These are phyloP conservation scores for Kodamaea derodonti DNA, from an alignment of 1,139 yeast species.

Conservation along the genomic window DNA sequence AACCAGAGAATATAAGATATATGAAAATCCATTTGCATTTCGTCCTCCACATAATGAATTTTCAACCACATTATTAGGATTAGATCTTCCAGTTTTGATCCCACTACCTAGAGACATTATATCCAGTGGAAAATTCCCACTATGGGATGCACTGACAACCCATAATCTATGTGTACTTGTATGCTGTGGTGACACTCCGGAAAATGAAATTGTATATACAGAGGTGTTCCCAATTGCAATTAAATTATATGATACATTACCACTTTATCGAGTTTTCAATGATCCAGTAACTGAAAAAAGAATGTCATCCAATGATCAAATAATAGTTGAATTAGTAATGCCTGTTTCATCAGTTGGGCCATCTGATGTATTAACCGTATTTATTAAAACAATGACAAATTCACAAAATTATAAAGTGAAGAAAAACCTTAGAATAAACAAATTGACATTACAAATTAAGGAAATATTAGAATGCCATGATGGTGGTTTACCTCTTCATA, in stretches of 20 bases:
- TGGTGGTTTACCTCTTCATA: conserved; percentile 42
- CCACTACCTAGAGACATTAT: conserved; percentile 54
- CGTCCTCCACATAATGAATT: conserved; percentile 37
- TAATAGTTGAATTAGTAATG: conserved; percentile 38
- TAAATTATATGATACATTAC: conserved; percentile 49
- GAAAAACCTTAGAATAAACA: conserved; percentile 41
- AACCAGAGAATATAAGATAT: conserved; percentile 29
- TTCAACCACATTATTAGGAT: conserved; percentile 40
- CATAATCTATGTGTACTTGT: conserved; percentile 36
- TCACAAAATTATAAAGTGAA: conserved; percentile 29
- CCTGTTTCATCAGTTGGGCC: conserved; percentile 53
- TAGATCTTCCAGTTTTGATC: conserved; percentile 58
- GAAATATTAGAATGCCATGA: conserved; percentile 49
- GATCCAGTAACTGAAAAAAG: conserved; percentile 42
- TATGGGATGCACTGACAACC: conserved; percentile 40
- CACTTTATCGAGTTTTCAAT: conserved; percentile 50
- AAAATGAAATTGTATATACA: conserved; percentile 26
- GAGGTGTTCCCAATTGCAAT: conserved; percentile 46
- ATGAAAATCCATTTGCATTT: conserved; percentile 35
- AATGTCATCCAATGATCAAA: conserved; percentile 39
- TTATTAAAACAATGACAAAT: conserved; percentile 37
- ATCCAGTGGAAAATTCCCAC: conserved; percentile 38
- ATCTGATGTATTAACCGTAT: conserved; percentile 37
- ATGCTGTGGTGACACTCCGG: conserved; percentile 29
- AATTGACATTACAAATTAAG: conserved; percentile 45